phyloP scores from a whole-genome alignment of 441 rosid species.

The Isatis lusitanica region DNA sequence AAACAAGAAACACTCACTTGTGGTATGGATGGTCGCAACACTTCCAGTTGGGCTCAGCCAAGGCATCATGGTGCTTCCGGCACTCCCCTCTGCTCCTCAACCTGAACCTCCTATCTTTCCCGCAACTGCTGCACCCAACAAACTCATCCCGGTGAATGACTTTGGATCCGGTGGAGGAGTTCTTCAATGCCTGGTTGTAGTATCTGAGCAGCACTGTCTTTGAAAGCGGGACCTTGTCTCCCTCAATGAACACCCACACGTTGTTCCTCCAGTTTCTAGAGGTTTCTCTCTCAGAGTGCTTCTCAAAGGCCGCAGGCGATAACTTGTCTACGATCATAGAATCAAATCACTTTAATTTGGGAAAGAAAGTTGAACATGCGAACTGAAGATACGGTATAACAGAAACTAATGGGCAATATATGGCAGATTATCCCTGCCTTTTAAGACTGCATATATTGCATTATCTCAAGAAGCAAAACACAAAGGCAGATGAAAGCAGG shows the following conservation, averaged over 20 bases:
- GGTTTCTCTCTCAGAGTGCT: slow-evolving; percentile 95
- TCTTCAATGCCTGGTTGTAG: slow-evolving; percentile 72
- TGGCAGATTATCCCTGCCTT: not conserved
- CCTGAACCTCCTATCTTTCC: slow-evolving; percentile 89
- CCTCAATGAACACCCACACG: slow-evolving; percentile 85
- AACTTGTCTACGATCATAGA: slow-evolving; percentile 58
- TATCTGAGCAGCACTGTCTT: slow-evolving; percentile 89
- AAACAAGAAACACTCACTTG: slow-evolving; percentile 45
- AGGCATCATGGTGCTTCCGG: slow-evolving; percentile 83
- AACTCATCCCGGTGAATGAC: slow-evolving; percentile 86
- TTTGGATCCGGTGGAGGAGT: slow-evolving; percentile 70
- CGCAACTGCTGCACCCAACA: slow-evolving; percentile 69
- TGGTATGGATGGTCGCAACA: slow-evolving; percentile 77
- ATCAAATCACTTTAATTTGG: not conserved
- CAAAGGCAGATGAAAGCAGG: not conserved
- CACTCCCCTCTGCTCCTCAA: slow-evolving; percentile 81
- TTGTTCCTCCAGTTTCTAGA: slow-evolving; percentile 95
- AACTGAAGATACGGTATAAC: not conserved
- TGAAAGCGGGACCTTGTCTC: slow-evolving; percentile 83
- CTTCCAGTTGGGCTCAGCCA: slow-evolving; percentile 76
- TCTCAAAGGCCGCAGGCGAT: slow-evolving; percentile 96
- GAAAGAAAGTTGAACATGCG: not conserved
- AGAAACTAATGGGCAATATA: not conserved
- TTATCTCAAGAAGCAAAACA: not conserved
- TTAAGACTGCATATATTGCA: slow-evolving; percentile 4